phyloP scores from a whole-genome alignment of 148 eudicot species.

The Rhododendron griersonianum region DNA sequence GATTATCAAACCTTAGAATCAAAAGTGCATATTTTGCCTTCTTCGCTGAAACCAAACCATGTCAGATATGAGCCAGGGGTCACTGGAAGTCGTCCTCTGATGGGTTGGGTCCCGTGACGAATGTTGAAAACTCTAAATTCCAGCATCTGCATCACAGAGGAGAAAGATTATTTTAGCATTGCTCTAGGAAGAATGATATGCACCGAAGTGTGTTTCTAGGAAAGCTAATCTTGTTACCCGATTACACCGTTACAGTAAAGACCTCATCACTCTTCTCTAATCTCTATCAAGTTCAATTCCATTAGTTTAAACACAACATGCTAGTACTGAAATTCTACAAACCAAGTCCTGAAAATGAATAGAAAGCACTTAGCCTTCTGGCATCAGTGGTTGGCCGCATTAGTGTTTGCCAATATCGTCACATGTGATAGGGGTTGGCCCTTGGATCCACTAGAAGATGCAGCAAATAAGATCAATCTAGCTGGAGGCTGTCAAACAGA shows the following conservation, averaged over 20 bases:
- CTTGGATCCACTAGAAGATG: not conserved
- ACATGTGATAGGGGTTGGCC: not conserved
- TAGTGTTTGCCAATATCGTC: not conserved
- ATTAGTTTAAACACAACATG: not conserved
- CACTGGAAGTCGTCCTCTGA: conserved; percentile 71
- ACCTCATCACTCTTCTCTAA: not conserved
- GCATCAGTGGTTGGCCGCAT: not conserved
- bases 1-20: conserved; percentile 73
- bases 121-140: conserved; percentile 81
- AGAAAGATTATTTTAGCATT: conserved; percentile 3
- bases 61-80: conserved; percentile 75
- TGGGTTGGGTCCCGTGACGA: conserved; percentile 50
- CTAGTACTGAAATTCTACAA: not conserved
- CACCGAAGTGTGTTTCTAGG: not conserved
- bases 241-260: not conserved
- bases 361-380: not conserved
- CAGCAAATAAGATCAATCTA: not conserved
- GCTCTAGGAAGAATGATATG: not conserved
- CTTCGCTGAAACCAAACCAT: conserved; percentile 97
- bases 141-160: conserved; percentile 53
- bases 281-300: not conserved
- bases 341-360: not conserved
- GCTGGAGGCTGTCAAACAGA: not conserved
- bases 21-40: conserved; percentile 80
- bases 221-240: not conserved